Base-by-base conservation (phyloP, 176 grass and related monocot species). In the Leersia perrieri region DNA sequence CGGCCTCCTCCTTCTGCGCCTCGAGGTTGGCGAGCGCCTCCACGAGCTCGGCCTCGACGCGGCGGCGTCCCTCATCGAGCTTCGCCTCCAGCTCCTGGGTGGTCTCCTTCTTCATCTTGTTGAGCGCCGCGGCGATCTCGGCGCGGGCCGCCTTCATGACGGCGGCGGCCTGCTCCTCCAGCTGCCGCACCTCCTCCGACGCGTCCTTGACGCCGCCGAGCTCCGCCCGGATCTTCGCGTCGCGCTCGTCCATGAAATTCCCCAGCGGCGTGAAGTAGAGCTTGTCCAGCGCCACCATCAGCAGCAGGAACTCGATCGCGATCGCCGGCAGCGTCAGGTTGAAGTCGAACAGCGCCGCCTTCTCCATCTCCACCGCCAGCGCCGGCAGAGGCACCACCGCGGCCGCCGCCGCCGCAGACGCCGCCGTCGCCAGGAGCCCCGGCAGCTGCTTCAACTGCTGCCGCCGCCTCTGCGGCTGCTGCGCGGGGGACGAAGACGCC, bases 21-120 rank as follows among this genome's bases (percentile, higher is more conserved):
- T 99, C 96, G 45, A 99, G 90, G 74, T 79, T 93, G 33, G 72
- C 40, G 30, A 98, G 83, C 66, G 95, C 90, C 79, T 93, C 93
- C 10, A 76, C 58, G 8, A 99, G 91, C 91, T 99, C 96, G n/a
- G 87, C 84, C 84, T 99, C 96, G 1, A 95, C 89, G 42, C 81
- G 78, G n/a, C 74, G 66, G 81, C 91, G 90, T 3, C 92, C 96
- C 82, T 99, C 96, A 11, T 91, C 88, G 11, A 99, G 84, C 82
- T 91, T 91, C 18, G 78, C 74, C 82, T 99, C 96, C 72, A 99
- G 75, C 86, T 99, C 96, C 22, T 42, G 49, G 44, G 87, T 88
- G 25, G 90, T 89, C 88, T 99, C 93, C 85, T 99, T 99, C 93
- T 95, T 99, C 96, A 95, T 99, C 89, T 99, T 93, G 89, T 95